A percentile compares a stretch with the other conserved stretches of the same genome.
Conservation (phyloP, 805 yeast species). For the Suhomyces xylopsoci region DNA sequence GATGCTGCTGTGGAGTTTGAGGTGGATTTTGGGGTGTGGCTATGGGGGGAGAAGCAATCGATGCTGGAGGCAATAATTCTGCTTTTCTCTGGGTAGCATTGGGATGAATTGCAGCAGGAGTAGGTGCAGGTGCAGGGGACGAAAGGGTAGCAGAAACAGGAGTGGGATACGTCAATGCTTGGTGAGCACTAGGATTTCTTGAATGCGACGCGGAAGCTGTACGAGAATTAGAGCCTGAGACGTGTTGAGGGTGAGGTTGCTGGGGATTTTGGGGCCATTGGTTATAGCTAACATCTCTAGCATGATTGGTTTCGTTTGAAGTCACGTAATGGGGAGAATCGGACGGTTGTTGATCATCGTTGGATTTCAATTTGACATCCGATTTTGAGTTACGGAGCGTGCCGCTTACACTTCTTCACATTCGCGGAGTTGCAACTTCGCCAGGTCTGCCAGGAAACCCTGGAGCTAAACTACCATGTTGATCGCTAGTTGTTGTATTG, state of each 20-base stretch:
- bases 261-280: slow-evolving; percentile 11
- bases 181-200: slow-evolving; percentile 4
- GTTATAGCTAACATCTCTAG: slow-evolving; percentile 14
- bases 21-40: background rate
- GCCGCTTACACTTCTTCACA: slow-evolving; percentile 58
- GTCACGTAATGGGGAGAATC: slow-evolving; percentile 14
- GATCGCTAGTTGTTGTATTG: background rate
- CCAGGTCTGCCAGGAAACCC: slow-evolving; percentile 11
- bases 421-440: slow-evolving; percentile 66
- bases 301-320: slow-evolving; percentile 8
- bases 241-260: slow-evolving; percentile 1
- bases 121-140: background rate
- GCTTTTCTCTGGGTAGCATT: slow-evolving; percentile 7
- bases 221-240: background rate
- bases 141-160: slow-evolving; percentile 4
- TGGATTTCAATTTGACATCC: slow-evolving; percentile 8
- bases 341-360: slow-evolving; percentile 8
- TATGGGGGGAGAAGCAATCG: slow-evolving; percentile 17
- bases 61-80: slow-evolving; percentile 33
- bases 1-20: slow-evolving; percentile 10
- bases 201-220: slow-evolving; percentile 1
- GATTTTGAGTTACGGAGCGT: slow-evolving; percentile 17
- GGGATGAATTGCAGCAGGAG: slow-evolving; percentile 4
- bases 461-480: background rate
- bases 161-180: background rate